Percentiles rank a stretch among this genome's conserved stretches.
phyloP scores from a whole-genome alignment of 192 early-diverging fungal species.

The Linnemannia schmuckeri region DNA sequence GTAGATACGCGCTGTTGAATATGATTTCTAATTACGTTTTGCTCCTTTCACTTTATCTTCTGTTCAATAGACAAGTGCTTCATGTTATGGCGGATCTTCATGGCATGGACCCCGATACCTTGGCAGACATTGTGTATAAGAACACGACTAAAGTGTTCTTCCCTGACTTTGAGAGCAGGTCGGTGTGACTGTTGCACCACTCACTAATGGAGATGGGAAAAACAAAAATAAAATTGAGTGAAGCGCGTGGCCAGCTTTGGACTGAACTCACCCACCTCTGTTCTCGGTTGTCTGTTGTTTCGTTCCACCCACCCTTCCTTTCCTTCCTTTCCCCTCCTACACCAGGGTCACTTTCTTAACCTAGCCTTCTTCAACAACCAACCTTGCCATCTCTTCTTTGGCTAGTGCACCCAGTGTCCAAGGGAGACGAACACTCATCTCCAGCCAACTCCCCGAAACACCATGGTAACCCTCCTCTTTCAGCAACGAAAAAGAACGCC shows the following conservation, averaged over 20 bases:
- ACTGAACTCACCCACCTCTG: too few relatives aligned
- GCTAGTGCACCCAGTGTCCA: neutral
- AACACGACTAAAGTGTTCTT: slow-evolving; percentile 83
- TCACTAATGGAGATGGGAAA: neutral
- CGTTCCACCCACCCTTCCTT: too few relatives aligned
- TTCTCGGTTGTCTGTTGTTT: too few relatives aligned
- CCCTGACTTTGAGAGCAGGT: neutral
- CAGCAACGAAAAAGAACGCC: neutral
- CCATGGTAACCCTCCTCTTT: neutral
- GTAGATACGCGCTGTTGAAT: neutral
- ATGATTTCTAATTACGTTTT: neutral
- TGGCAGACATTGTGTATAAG: slow-evolving; percentile 72
- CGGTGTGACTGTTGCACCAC: neutral
- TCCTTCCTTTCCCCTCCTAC: neutral
- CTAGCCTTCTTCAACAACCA: neutral
- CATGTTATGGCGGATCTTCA: slow-evolving; percentile 75
- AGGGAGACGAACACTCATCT: neutral
- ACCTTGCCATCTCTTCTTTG: neutral
- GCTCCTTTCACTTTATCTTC: neutral
- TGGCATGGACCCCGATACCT: slow-evolving; percentile 59
- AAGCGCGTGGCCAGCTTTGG: too few relatives aligned
- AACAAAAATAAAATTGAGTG: neutral
- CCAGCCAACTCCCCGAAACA: neutral
- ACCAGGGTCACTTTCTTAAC: neutral
- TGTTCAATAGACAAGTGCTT: slow-evolving; percentile 70